Evolutionary conservation across 2,329 filamentous ascomycete genomes (phyloP), one percentile per base, ranked within the genome.

Genomic region (Colletotrichum gloeosporioides): DNA sequence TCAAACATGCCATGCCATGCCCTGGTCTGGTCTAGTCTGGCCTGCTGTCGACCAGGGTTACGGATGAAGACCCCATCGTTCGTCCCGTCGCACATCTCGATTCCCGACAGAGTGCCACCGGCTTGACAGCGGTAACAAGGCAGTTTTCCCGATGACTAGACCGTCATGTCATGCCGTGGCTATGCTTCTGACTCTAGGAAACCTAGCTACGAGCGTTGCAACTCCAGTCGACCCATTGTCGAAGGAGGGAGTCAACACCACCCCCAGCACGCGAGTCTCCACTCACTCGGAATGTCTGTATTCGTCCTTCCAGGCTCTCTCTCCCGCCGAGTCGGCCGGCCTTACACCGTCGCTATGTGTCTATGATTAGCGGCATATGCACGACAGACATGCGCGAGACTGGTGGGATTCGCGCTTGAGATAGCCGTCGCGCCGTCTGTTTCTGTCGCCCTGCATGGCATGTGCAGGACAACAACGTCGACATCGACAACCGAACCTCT

Each of bases 321-420:
- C 31, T 77, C 71, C 32, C 62, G 66, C 62, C 62, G 34, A 61
- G 70, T 76, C 65, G 65, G 67, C 72, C 44, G 69, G 63, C 64
- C 53, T 68, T 65, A 59, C 76, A 67, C 73, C 53, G 39, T 76
- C 69, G 75, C 71, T 73, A 69, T 73, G 44, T 75, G 57, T 70
- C 59, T 44, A 66, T 61, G 32, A 57, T 77, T 72, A 78, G 77
- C 73, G 76, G 73, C 76, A 78, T 78, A 78, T 78, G 77, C 77
- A 78, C 76, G 77, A 77, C 76, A 78, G 74, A 77, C 67, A 36
- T 74, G 69, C 77, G 67, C 68, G 69, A 70, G 69, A 75, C 71
- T 77, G 72, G 66, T 76, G 61, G 75, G 72, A 71, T 75, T 76
- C 65, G 71, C 70, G 65, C 65, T 65, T 76, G 32, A 74, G 70